A percentile compares a stretch with the other conserved stretches of the same genome.
Conservation (phyloP, 2,329 filamentous ascomycete species). For the Arthrinium phaeospermum region DNA sequence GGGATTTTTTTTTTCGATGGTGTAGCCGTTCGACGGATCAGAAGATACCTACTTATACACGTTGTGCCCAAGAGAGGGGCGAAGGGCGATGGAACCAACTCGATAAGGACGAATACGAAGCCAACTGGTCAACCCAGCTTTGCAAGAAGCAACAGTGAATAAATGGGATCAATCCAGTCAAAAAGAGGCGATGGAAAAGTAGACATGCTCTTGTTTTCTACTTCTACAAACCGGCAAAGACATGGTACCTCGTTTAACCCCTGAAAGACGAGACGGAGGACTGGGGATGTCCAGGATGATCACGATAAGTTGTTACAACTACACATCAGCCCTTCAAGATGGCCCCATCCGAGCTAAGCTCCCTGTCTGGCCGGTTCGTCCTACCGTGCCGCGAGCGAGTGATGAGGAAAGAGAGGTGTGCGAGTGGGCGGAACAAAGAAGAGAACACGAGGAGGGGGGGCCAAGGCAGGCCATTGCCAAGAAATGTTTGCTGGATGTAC, state of each 20-base stretch:
- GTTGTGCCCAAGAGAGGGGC: neutral
- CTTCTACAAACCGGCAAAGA: constrained; percentile 10
- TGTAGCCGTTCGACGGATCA: neutral
- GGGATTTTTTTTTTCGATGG: neutral
- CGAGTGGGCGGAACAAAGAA: neutral
- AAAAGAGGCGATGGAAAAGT: neutral
- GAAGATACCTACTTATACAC: neutral
- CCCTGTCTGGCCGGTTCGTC: constrained; percentile 6
- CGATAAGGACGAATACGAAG: neutral
- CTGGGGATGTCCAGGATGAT: constrained; percentile 9
- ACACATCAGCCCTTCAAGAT: constrained; percentile 3
- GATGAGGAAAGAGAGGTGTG: neutral
- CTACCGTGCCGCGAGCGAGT: constrained; percentile 1
- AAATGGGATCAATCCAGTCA: neutral
- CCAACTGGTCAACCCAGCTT: neutral
- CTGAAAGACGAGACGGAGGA: constrained; percentile 1
- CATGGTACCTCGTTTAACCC: constrained; percentile 1
- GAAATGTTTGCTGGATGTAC: constrained; percentile 16
- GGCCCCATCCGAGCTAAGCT: neutral
- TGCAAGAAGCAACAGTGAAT: neutral
- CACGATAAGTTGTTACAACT: neutral
- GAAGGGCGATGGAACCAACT: neutral
- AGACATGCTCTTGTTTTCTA: constrained; percentile 1
- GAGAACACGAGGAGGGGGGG: neutral
- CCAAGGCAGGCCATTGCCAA: constrained; percentile 7